phyloP scores from a whole-genome alignment of 1,139 yeast genomes.

The Ashbya aceris region DNA sequence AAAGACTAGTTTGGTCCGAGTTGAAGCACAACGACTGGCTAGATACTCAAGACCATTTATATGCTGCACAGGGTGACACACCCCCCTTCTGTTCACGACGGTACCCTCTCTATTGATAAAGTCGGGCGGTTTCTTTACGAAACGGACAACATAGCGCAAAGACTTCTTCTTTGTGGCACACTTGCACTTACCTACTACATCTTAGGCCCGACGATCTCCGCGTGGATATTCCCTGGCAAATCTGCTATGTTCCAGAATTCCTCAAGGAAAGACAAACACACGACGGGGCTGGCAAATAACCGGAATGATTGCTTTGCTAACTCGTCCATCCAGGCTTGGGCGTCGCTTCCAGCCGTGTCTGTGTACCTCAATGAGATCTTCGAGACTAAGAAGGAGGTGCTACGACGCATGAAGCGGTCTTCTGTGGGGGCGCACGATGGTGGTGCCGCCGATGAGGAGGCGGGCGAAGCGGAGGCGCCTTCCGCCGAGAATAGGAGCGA shows the following conservation, averaged over 20 bases:
- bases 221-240: constrained; percentile 4
- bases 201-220: constrained; percentile 4
- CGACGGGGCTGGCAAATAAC: constrained; percentile 75
- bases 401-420: neutral
- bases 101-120: too few relatives aligned
- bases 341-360: constrained; percentile 56
- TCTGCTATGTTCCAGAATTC: constrained; percentile 13
- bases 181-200: constrained; percentile 10
- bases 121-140: too few relatives aligned
- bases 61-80: too few relatives aligned
- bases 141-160: neutral
- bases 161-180: constrained; percentile 19
- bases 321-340: constrained; percentile 78
- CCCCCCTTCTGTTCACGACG: too few relatives aligned
- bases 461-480: neutral
- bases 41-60: too few relatives aligned
- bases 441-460: neutral
- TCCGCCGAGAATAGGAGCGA: too few relatives aligned
- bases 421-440: neutral
- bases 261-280: constrained; percentile 60
- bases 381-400: constrained; percentile 8
- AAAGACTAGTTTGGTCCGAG: too few relatives aligned
- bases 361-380: constrained; percentile 45
- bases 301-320: constrained; percentile 92
- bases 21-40: too few relatives aligned